Percentiles rank a stretch among this genome's conserved stretches.
phyloP scores from a whole-genome alignment of 2,329 filamentous ascomycete genomes.

The Tolypocladium capitatum region DNA sequence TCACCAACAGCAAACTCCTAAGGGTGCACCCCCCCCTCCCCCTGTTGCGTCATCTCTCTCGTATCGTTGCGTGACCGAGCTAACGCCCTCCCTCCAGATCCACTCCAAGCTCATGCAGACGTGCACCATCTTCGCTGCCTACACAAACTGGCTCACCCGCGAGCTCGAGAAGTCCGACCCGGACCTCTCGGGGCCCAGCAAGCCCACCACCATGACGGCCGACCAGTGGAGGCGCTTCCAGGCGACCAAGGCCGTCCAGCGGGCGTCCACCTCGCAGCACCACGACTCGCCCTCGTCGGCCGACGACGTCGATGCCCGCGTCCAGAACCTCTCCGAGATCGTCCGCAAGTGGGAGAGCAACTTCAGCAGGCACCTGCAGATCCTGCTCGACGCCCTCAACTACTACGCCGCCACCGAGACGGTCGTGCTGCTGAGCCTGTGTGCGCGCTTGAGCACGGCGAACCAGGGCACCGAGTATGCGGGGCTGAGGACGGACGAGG shows the following conservation, averaged over 20 bases:
- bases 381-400: slow-evolving; percentile 85
- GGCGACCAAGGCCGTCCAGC: slow-evolving; percentile 28
- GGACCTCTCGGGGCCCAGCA: slow-evolving; percentile 51
- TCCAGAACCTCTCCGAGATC: slow-evolving; percentile 73
- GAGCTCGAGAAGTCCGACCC: slow-evolving; percentile 76
- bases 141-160: slow-evolving; percentile 73
- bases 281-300: slow-evolving; percentile 7
- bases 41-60: neutral
- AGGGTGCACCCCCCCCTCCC: slow-evolving; percentile 41
- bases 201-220: slow-evolving; percentile 44
- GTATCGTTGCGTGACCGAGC: neutral
- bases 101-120: slow-evolving; percentile 96
- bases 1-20: slow-evolving; percentile 89
- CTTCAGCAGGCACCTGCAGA: slow-evolving; percentile 84
- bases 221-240: slow-evolving; percentile 50
- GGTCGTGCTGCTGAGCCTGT: slow-evolving; percentile 80
- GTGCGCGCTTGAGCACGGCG: slow-evolving; percentile 67
- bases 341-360: slow-evolving; percentile 87
- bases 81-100: slow-evolving; percentile 45
- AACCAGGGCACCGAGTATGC: slow-evolving; percentile 61
- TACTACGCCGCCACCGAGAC: slow-evolving; percentile 97
- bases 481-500: slow-evolving; percentile 46
- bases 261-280: slow-evolving; percentile 7
- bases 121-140: slow-evolving; percentile 85
- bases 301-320: slow-evolving; percentile 30